These are phyloP conservation scores for Adansonia digitata DNA, from an alignment of 345 rosid species.

Conservation along the genomic window DNA sequence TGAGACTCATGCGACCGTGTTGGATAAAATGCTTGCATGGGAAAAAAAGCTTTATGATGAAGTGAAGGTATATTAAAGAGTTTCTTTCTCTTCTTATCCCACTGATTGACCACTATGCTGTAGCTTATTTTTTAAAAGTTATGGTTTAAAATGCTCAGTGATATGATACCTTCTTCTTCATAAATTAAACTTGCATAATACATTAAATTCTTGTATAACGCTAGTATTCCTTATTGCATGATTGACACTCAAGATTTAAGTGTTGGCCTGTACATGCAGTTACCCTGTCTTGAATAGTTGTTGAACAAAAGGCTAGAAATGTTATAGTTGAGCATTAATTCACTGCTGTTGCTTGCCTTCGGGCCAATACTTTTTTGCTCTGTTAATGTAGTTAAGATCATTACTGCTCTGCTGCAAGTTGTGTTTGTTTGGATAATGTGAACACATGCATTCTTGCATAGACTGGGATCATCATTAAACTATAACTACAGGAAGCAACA, in stretches of 20 bases:
- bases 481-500: neutral
- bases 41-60: slow-evolving; percentile 96
- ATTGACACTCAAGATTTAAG: neutral
- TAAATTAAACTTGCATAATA: neutral
- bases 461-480: neutral
- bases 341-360: neutral
- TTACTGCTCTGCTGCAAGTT: neutral
- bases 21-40: slow-evolving; percentile 98
- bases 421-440: neutral
- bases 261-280: neutral
- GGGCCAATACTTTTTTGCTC: neutral
- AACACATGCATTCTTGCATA: neutral
- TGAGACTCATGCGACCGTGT: slow-evolving; percentile 93
- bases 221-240: neutral
- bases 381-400: neutral
- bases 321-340: neutral
- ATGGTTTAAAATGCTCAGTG: neutral
- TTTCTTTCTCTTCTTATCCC: neutral
- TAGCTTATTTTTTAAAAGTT: neutral
- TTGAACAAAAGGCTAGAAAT: neutral
- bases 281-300: neutral
- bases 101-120: neutral
- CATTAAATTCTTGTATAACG: neutral
- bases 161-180: neutral
- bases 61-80: slow-evolving; percentile 63